Evolutionary conservation across 2,329 filamentous ascomycete species (phyloP).

Genomic region (Teratosphaeriaceae sp.): DNA sequence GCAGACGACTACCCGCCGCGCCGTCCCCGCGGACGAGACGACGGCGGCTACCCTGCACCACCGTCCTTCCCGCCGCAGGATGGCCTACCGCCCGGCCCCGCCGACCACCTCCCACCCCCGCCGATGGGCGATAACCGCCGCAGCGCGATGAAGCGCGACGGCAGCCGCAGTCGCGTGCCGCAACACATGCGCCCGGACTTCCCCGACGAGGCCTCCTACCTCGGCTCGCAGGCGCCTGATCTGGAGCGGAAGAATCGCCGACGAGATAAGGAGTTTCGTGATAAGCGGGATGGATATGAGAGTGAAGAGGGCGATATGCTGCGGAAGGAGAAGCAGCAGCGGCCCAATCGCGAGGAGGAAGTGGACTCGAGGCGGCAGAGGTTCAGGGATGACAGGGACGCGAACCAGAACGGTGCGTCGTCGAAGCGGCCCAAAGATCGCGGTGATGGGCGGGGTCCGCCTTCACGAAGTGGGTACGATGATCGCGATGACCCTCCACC

Average conservation of each 20-base stretch:
- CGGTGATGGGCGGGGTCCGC: slow-evolving; percentile 3
- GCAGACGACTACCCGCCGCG: slow-evolving; percentile 1
- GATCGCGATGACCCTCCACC: slow-evolving; percentile 19
- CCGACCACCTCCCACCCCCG: slow-evolving; percentile 21
- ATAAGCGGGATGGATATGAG: slow-evolving; percentile 31
- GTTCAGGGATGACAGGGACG: slow-evolving; percentile 5
- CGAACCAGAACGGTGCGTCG: slow-evolving; percentile 1
- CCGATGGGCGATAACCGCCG: slow-evolving; percentile 24
- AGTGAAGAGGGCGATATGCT: slow-evolving; percentile 30
- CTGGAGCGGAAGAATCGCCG: slow-evolving; percentile 27
- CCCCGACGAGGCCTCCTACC: slow-evolving; percentile 28
- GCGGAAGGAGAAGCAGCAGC: slow-evolving; percentile 14
- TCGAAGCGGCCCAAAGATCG: slow-evolving; percentile 1
- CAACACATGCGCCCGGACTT: slow-evolving; percentile 25
- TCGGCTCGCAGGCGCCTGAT: slow-evolving; percentile 25
- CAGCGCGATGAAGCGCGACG: slow-evolving; percentile 27
- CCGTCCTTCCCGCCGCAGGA: background rate
- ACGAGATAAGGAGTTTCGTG: slow-evolving; percentile 25
- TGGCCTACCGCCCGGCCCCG: background rate
- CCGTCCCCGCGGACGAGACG: background rate
- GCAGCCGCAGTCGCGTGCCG: slow-evolving; percentile 25
- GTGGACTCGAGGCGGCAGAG: slow-evolving; percentile 5
- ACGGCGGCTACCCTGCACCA: slow-evolving; percentile 2
- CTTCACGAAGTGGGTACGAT: slow-evolving; percentile 3
- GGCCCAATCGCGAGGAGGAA: slow-evolving; percentile 4